phyloP scores from a whole-genome alignment of 495 filamentous ascomycete species.

The Neurospora sp. region DNA sequence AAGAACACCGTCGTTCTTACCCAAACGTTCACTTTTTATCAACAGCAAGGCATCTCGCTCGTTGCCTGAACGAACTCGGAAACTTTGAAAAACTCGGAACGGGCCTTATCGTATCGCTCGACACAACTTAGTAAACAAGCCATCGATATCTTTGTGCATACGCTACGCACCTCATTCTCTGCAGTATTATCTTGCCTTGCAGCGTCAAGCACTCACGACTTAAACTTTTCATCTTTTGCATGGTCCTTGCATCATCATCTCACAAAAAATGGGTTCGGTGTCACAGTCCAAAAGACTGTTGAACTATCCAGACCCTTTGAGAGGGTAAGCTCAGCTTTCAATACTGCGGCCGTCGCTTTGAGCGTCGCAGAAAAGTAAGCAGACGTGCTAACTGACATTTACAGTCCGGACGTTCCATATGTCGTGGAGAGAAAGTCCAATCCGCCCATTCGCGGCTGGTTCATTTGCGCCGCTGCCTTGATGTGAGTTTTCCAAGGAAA shows the following conservation, averaged over 20 bases:
- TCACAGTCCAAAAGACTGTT: slow-evolving; percentile 1
- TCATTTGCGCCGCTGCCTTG: slow-evolving; percentile 13
- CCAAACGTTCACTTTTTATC: neutral
- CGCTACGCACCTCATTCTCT: neutral
- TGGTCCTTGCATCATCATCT: neutral
- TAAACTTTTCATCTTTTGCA: neutral
- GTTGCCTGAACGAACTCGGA: neutral
- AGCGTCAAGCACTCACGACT: neutral
- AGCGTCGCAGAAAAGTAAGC: neutral
- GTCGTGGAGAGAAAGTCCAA: slow-evolving; percentile 16
- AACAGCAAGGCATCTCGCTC: neutral
- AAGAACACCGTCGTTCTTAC: neutral
- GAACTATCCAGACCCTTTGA: slow-evolving; percentile 13
- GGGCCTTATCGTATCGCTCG: neutral
- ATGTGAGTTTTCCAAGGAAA: slow-evolving; percentile 8
- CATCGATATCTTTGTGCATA: neutral
- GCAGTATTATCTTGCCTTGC: neutral
- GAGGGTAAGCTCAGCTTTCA: slow-evolving; percentile 8
- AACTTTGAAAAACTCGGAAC: neutral
- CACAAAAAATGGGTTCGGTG: slow-evolving; percentile 6
- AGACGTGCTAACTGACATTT: neutral
- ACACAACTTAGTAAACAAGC: neutral
- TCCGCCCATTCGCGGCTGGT: slow-evolving; percentile 16
- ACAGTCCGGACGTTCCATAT: slow-evolving; percentile 22
- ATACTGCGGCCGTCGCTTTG: neutral